Evolutionary conservation across 768 basidiomycete species (phyloP).

Genomic region (Multifurca ochricompacta): DNA sequence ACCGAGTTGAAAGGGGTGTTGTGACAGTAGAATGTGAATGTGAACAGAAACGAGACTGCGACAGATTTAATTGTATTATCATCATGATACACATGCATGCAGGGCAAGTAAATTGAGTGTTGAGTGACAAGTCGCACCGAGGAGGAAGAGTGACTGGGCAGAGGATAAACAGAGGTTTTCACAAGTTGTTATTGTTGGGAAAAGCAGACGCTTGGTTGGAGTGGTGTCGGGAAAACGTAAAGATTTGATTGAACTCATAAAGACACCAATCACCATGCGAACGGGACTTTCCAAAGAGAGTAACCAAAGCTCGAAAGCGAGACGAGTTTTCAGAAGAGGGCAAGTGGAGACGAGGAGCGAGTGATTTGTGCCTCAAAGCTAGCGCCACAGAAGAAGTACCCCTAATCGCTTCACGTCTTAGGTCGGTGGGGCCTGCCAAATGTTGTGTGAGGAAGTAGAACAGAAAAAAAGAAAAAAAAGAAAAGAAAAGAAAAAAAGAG

Average conservation of each 20-base stretch:
- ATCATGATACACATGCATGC: background rate
- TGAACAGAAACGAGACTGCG: background rate
- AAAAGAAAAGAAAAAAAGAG: background rate
- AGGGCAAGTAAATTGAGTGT: background rate
- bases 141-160: background rate
- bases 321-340: conserved; percentile 12
- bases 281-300: background rate
- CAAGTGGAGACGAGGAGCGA: background rate
- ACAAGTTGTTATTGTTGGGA: conserved; percentile 3
- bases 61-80: background rate
- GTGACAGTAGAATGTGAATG: too few species aligned
- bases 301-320: background rate
- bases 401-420: background rate
- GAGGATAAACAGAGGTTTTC: background rate
- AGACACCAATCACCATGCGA: background rate
- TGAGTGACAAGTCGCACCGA: background rate
- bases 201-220: background rate
- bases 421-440: too few species aligned
- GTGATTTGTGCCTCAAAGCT: conserved; percentile 8
- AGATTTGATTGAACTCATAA: background rate
- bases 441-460: too few species aligned
- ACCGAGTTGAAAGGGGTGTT: background rate
- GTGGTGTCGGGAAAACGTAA: conserved; percentile 7
- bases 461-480: too few species aligned
- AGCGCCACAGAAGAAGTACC: background rate